Base-by-base conservation (phyloP, 768 basidiomycete genomes). In the Mycena rosella region DNA sequence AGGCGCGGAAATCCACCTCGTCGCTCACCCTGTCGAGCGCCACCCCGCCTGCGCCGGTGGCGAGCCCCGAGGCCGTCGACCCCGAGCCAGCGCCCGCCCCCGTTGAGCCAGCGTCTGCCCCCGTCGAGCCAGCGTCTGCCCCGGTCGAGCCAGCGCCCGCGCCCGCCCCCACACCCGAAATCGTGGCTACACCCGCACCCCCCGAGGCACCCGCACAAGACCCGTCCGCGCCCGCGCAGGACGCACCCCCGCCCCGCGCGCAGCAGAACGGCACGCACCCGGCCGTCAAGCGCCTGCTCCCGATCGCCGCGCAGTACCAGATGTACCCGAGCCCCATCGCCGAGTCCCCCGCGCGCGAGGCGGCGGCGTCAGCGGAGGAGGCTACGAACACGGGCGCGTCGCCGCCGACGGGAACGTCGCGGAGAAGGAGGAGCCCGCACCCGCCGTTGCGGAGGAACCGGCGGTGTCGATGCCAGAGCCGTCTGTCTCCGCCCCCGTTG, bases 291-390 rank as follows among this genome's bases (percentile, higher is more conserved):
- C 64, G 73, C 15, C 68, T 67, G 32, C 70, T 74, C 49, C 73
- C 73, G 26, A 63, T 68, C 45, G 71, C 59, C 14, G 65, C 70
- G 58, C 70, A 66, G 71, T 73, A 75, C 45, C 63, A 67, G 68
- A 63, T 68, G 58, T 77, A 79, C 52, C 89, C 90, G 14, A 90
- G 88, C 67, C 90, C 92, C 4, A 91, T 93, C 64, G 82, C 87
- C 1, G 92, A 93, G 74, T 91, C 89, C 3, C 90, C 91, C 30
- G 84, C 83, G 10, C 84, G 89, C 27, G 89, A 90, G 72, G 85
- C 82, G 11, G 86, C 83, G 17, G 84, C 80, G 4, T 67, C 80
- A 32, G 69, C 68, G 36, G 76, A 77, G 17, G 73, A 78, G 11
- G 80, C 79, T 20, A 70, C 74, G 24, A 51, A 64, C 26, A 77